Evolutionary conservation across 495 filamentous ascomycete genomes (phyloP).

Genomic region (Aspergillus sparsus): DNA sequence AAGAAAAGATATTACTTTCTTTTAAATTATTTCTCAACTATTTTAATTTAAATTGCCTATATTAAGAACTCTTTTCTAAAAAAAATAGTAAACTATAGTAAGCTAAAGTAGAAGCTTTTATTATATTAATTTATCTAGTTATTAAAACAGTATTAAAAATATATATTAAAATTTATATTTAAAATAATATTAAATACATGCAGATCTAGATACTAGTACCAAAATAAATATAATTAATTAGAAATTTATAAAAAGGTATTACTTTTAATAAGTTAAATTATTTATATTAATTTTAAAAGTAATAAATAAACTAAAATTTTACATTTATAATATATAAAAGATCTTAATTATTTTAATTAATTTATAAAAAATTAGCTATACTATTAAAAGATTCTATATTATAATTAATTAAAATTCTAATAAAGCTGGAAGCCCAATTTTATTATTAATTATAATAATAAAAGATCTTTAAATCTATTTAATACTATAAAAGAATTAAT

Average conservation of each 20-base stretch:
- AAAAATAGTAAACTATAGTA: not conserved
- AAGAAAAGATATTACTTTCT: too few relatives aligned
- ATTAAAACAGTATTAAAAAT: too few relatives aligned
- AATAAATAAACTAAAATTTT: too few relatives aligned
- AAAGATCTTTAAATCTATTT: too few relatives aligned
- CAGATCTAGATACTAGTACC: not conserved
- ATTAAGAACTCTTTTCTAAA: too few relatives aligned
- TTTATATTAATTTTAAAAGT: too few relatives aligned
- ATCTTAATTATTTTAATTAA: not conserved
- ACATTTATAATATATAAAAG: too few relatives aligned
- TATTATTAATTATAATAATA: too few relatives aligned
- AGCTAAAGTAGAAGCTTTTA: not conserved
- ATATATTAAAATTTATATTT: not conserved
- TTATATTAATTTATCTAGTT: too few relatives aligned
- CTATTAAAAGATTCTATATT: not conserved
- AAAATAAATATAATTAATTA: slow-evolving; percentile 10
- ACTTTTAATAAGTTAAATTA: too few relatives aligned
- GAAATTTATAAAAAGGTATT: not conserved
- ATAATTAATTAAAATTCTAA: not conserved
- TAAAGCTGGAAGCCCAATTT: not conserved
- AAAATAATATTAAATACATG: slow-evolving; percentile 5
- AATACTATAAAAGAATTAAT: too few relatives aligned
- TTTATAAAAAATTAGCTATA: not conserved
- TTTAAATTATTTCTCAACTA: not conserved
- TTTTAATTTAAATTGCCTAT: too few relatives aligned